Evolutionary conservation across 257 asterid species (phyloP).

Genomic region (Nicotiana undulata): DNA sequence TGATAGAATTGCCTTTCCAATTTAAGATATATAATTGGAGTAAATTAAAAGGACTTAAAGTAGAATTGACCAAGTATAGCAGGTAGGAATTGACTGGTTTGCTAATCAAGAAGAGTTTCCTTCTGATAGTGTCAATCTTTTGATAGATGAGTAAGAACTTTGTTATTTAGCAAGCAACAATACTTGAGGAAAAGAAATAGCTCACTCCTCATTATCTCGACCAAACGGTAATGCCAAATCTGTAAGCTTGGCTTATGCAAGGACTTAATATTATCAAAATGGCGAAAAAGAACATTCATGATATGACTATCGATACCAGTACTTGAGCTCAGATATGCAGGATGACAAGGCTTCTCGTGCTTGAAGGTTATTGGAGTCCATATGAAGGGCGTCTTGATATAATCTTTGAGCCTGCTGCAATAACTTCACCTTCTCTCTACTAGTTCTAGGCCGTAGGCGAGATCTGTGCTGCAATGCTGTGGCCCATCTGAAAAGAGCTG

Average conservation of each 20-base stretch:
- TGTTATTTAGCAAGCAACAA: background rate
- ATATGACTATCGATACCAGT: slow-evolving; percentile 39
- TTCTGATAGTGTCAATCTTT: background rate
- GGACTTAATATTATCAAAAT: background rate
- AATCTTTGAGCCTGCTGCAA: slow-evolving; percentile 78
- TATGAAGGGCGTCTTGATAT: slow-evolving; percentile 74
- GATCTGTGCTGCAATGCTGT: slow-evolving; percentile 80
- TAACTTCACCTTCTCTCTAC: slow-evolving; percentile 77
- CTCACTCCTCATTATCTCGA: background rate
- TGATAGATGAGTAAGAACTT: background rate
- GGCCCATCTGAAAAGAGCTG: slow-evolving; percentile 97
- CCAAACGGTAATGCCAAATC: background rate
- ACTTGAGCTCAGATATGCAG: slow-evolving; percentile 63
- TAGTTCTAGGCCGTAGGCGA: slow-evolving; percentile 58
- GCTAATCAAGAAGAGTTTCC: background rate
- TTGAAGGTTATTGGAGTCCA: slow-evolving; percentile 59
- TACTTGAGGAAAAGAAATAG: background rate
- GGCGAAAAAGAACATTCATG: background rate
- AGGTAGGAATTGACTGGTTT: background rate
- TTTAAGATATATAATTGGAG: too few relatives aligned
- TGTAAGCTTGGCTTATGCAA: background rate
- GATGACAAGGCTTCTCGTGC: slow-evolving; percentile 58
- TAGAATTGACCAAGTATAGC: background rate
- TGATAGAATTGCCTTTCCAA: too few relatives aligned
- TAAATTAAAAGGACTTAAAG: background rate